Evolutionary conservation across 306 rosid genomes (phyloP).

Genomic region (Vicia sativa): DNA sequence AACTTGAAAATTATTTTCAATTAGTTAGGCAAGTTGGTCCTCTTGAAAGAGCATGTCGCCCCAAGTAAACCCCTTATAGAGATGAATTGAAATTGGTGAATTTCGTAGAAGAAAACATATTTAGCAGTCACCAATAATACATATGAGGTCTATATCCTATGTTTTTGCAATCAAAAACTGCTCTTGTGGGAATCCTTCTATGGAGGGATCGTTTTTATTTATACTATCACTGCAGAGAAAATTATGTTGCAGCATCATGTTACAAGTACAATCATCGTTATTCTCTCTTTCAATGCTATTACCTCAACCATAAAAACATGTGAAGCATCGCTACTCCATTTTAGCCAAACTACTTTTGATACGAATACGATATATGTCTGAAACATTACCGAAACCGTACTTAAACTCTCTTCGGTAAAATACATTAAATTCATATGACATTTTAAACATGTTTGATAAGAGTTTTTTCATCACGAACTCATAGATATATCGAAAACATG

Average conservation of each 20-base stretch:
- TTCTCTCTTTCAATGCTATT: no score
- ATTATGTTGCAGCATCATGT: not conserved
- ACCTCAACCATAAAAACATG: no score
- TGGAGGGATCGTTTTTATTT: no score
- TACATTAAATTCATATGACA: no score
- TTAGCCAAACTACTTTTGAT: no score
- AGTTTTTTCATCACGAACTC: no score
- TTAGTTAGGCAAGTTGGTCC: conserved; percentile 73
- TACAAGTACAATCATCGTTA: not conserved
- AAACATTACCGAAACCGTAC: no score
- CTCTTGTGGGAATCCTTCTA: conserved; percentile 7
- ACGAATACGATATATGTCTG: no score
- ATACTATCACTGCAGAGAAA: conserved; percentile 14
- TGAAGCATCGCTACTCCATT: no score
- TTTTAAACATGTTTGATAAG: no score
- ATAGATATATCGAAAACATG: no score
- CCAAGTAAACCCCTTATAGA: conserved; percentile 41
- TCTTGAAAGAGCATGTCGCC: conserved; percentile 48
- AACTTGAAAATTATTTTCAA: conserved; percentile 87
- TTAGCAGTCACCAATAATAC: conserved; percentile 27
- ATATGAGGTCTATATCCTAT: not conserved
- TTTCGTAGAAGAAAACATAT: conserved; percentile 19
- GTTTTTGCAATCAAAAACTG: conserved; percentile 23
- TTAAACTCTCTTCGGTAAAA: no score
- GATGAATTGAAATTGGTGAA: conserved; percentile 33